These are phyloP conservation scores for Ogataea trehaloabstinens DNA, from an alignment of 805 yeast species.

Conservation along the genomic window DNA sequence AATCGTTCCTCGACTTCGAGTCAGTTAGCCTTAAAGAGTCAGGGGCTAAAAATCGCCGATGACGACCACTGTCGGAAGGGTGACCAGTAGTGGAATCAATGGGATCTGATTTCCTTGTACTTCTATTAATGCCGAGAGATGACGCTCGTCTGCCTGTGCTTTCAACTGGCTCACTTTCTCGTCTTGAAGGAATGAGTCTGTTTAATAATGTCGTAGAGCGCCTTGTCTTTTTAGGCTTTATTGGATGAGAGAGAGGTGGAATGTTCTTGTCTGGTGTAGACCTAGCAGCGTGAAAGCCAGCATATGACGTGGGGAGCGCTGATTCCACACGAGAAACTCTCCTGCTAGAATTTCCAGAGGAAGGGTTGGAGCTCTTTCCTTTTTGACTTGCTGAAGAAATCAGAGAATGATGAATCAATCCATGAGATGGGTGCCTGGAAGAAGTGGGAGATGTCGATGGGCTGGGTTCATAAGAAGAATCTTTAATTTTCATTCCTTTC, in stretches of 20 bases:
- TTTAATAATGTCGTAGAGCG: conserved; percentile 23
- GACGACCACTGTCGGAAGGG: neutral
- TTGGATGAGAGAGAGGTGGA: conserved; percentile 17
- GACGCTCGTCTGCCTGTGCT: conserved; percentile 1
- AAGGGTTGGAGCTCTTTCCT: neutral
- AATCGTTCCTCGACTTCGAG: neutral
- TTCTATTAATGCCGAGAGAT: conserved; percentile 1
- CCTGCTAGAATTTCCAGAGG: conserved; percentile 3
- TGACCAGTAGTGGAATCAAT: neutral
- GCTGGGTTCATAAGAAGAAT: conserved; percentile 3
- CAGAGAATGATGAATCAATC: neutral
- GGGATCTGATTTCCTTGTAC: conserved; percentile 17
- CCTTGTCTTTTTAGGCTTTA: conserved; percentile 21
- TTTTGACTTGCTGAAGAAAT: neutral
- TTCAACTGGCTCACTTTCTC: conserved; percentile 25
- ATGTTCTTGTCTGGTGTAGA: conserved; percentile 10
- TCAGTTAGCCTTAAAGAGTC: conserved; percentile 1
- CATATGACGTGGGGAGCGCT: conserved; percentile 24
- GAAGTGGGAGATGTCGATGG: conserved; percentile 16
- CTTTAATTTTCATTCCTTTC: neutral
- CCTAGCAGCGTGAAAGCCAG: conserved; percentile 30
- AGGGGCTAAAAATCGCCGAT: neutral
- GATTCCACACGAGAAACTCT: conserved; percentile 6
- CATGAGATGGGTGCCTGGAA: conserved; percentile 1
- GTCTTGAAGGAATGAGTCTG: conserved; percentile 26